Evolutionary conservation across 148 eudicot genomes (phyloP).

Genomic region (Diospyros kaki): DNA sequence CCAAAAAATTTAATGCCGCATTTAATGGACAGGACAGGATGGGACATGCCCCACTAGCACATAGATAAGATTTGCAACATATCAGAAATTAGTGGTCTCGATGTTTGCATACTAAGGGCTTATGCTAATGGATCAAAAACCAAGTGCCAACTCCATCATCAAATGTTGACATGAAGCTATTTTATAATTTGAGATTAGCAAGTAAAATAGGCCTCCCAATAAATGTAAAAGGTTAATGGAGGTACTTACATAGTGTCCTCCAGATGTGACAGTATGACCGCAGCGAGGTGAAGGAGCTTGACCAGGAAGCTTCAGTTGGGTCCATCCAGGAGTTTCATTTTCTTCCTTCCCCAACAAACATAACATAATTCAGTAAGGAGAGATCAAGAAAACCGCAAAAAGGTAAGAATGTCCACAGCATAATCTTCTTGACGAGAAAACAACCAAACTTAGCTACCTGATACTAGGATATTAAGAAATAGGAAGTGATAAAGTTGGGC

Average conservation of each 20-base stretch:
- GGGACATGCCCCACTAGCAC: neutral
- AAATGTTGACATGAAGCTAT: neutral
- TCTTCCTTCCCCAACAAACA: constrained; percentile 79
- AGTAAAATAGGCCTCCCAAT: neutral
- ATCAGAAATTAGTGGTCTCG: neutral
- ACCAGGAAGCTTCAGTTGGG: constrained; percentile 98
- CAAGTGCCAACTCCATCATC: constrained; percentile 5
- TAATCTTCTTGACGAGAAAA: neutral
- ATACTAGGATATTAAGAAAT: neutral
- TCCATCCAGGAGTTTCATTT: constrained; percentile 97
- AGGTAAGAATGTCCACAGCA: neutral
- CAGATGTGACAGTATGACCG: constrained; percentile 92
- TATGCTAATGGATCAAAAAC: neutral
- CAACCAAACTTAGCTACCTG: neutral
- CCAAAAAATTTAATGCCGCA: neutral
- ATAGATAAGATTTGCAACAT: neutral
- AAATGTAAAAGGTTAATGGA: constrained; percentile 9
- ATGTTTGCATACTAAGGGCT: neutral
- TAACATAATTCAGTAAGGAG: constrained; percentile 3
- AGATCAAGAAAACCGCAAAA: neutral
- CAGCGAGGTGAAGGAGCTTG: constrained; percentile 92
- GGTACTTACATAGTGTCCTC: constrained; percentile 75
- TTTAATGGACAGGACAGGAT: neutral
- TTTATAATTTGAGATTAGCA: neutral
- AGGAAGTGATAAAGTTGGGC: neutral